Evolutionary conservation across 192 early-diverging fungal genomes (phyloP).

Genomic region (Jimgerdemannia flammicorona): DNA sequence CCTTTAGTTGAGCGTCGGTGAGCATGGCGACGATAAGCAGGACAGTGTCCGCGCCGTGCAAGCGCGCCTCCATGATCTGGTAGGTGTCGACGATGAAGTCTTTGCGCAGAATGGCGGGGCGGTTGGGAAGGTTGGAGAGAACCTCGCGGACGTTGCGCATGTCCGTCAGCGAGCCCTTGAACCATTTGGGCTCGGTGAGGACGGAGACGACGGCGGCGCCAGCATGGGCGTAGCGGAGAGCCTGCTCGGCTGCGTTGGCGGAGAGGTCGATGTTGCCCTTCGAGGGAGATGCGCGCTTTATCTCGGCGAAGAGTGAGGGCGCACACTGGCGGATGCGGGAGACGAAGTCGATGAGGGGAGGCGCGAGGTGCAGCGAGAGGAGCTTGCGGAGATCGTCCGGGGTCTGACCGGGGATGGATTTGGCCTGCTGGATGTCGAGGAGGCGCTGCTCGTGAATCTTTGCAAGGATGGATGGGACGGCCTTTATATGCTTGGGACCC

Average conservation of each 20-base stretch:
- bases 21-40: slow-evolving; percentile 97
- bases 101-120: slow-evolving; percentile 94
- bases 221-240: slow-evolving; percentile 78
- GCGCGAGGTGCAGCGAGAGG: slow-evolving; percentile 68
- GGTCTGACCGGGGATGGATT: slow-evolving; percentile 69
- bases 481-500: slow-evolving; percentile 11
- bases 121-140: slow-evolving; percentile 55
- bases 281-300: slow-evolving; percentile 96
- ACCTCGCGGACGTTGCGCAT: slow-evolving; percentile 81
- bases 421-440: slow-evolving; percentile 70
- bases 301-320: slow-evolving; percentile 91
- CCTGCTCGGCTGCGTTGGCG: slow-evolving; percentile 87
- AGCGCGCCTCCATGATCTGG: slow-evolving; percentile 94
- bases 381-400: slow-evolving; percentile 63
- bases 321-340: slow-evolving; percentile 56
- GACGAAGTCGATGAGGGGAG: slow-evolving; percentile 75
- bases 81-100: slow-evolving; percentile 97
- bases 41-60: slow-evolving; percentile 93
- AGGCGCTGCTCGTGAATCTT: slow-evolving; percentile 80
- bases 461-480: slow-evolving; percentile 67
- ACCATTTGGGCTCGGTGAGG: slow-evolving; percentile 98
- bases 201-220: slow-evolving; percentile 95
- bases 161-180: slow-evolving; percentile 93
- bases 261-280: slow-evolving; percentile 86
- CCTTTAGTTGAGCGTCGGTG: slow-evolving; percentile 55